Evolutionary conservation across 2,329 filamentous ascomycete genomes (phyloP).

Genomic region (Trichoderma sp.): DNA sequence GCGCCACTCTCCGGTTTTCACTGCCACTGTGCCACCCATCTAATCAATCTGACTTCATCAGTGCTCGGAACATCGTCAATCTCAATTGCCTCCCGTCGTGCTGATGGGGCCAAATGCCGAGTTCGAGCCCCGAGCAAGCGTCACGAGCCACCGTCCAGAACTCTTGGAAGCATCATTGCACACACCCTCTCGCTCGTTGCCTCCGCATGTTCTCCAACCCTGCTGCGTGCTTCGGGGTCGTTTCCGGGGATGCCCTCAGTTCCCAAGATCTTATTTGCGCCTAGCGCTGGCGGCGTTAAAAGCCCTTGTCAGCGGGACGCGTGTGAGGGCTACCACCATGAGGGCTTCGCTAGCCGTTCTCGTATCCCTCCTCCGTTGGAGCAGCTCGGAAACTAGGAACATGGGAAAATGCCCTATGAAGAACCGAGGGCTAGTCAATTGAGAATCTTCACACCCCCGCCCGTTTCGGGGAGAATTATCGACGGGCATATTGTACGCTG

Average conservation of each 20-base stretch:
- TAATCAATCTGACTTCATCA: not conserved
- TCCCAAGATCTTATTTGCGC: not conserved
- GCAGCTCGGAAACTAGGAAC: not conserved
- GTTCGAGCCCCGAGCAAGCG: not conserved
- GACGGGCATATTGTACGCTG: not conserved
- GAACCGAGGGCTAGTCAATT: not conserved
- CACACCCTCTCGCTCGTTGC: not conserved
- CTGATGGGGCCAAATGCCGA: not conserved
- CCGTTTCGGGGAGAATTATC: not conserved
- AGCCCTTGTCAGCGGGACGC: not conserved
- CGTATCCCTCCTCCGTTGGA: not conserved
- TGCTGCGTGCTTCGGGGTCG: not conserved
- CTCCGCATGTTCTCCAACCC: not conserved
- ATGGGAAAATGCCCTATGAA: not conserved
- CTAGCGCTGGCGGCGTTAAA: not conserved
- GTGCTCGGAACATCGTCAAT: not conserved
- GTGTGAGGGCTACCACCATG: not conserved
- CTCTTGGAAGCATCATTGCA: not conserved
- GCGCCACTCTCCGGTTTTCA: not conserved
- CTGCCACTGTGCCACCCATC: not conserved
- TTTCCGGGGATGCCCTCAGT: not conserved
- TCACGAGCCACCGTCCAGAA: not conserved
- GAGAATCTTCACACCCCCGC: not conserved
- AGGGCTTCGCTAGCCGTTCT: slow-evolving; percentile 9
- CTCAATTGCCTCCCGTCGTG: not conserved